Evolutionary conservation across 495 filamentous ascomycete species (phyloP).

Genomic region (Trichoderma reesei): DNA sequence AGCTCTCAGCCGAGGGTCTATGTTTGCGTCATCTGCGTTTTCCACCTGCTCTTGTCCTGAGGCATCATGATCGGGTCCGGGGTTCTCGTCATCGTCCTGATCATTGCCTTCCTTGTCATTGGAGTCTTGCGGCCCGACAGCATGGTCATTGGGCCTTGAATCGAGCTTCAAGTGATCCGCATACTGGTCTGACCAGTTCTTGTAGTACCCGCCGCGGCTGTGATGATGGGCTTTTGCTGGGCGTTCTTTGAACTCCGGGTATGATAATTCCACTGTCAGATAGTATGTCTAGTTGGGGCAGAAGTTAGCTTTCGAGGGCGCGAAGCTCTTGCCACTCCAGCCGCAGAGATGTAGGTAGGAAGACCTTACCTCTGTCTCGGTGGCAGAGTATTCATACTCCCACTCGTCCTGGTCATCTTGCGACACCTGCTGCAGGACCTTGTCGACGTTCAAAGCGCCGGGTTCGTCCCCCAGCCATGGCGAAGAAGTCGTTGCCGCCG

Average conservation of each 20-base stretch:
- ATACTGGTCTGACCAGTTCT: slow-evolving; percentile 26
- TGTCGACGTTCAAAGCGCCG: not conserved
- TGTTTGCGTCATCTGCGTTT: slow-evolving; percentile 13
- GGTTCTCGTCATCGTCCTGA: slow-evolving; percentile 24
- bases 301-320: not conserved
- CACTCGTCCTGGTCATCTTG: slow-evolving; percentile 40
- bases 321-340: not conserved
- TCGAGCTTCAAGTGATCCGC: slow-evolving; percentile 17
- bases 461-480: not conserved
- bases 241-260: slow-evolving; percentile 34
- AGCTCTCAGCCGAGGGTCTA: slow-evolving; percentile 15
- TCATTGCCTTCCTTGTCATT: slow-evolving; percentile 15
- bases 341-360: not conserved
- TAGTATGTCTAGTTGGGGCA: slow-evolving; percentile 39
- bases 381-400: slow-evolving; percentile 50
- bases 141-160: slow-evolving; percentile 10
- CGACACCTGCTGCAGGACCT: not conserved
- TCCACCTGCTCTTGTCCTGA: slow-evolving; percentile 14
- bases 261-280: slow-evolving; percentile 45
- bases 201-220: slow-evolving; percentile 23
- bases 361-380: slow-evolving; percentile 39
- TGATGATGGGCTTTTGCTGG: slow-evolving; percentile 22
- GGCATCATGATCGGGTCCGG: slow-evolving; percentile 16
- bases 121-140: slow-evolving; percentile 14
- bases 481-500: not conserved